Conservation (phyloP, 345 rosid species). For the Leavenworthia alabamica region DNA sequence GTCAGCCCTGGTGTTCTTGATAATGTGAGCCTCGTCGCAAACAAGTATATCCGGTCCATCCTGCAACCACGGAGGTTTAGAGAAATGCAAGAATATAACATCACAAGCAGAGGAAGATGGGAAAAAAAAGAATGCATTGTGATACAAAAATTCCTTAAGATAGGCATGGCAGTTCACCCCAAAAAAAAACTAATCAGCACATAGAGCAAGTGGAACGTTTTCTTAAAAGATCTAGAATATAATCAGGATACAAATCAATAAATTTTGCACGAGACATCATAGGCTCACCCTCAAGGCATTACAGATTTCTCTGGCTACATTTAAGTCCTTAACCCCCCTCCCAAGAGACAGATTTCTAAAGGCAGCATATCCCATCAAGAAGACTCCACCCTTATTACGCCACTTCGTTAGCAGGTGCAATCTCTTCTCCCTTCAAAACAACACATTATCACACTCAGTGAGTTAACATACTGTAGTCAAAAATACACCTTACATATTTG, state of each 20-base stretch:
- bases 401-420: conserved; percentile 73
- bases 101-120: neutral
- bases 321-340: conserved; percentile 69
- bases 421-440: conserved; percentile 67
- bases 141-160: neutral
- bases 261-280: neutral
- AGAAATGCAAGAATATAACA: conserved; percentile 17
- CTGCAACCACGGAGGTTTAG: conserved; percentile 36
- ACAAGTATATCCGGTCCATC: conserved; percentile 99
- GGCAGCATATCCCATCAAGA: conserved; percentile 83
- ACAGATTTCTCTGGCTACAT: conserved; percentile 61
- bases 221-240: neutral
- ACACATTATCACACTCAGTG: conserved; percentile 23
- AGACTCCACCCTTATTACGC: conserved; percentile 89
- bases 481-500: conserved; percentile 1
- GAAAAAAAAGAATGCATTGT: neutral
- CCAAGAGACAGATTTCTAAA: conserved; percentile 90
- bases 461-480: neutral
- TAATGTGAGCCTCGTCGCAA: conserved; percentile 97
- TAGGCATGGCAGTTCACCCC: neutral
- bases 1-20: conserved; percentile 95
- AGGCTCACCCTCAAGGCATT: conserved; percentile 72
- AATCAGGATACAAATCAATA: neutral
- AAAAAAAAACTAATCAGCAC: neutral
- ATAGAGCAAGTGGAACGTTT: neutral